Percentiles rank a stretch among this genome's conserved stretches.
Evolutionary conservation across 805 yeast genomes (phyloP).

Genomic region (Myxozyma neglecta): DNA sequence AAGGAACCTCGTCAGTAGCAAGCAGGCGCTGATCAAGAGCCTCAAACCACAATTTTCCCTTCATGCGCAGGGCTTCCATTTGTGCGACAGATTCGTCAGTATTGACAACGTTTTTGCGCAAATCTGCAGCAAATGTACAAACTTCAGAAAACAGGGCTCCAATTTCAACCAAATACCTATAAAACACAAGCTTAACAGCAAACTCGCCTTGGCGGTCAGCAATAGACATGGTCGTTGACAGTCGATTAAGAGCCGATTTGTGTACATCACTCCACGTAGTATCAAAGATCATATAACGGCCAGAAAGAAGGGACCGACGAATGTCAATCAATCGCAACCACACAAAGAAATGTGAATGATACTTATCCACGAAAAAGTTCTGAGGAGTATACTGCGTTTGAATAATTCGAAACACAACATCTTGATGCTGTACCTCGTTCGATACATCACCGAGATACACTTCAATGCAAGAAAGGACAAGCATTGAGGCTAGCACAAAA

Average conservation of each 20-base stretch:
- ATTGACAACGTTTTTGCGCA: slow-evolving; percentile 4
- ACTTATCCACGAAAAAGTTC: slow-evolving; percentile 13
- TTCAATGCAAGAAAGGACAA: slow-evolving; percentile 23
- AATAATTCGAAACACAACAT: slow-evolving; percentile 20
- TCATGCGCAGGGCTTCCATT: slow-evolving; percentile 18
- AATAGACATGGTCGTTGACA: not conserved
- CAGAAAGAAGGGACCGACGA: slow-evolving; percentile 21
- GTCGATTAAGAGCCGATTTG: slow-evolving; percentile 2
- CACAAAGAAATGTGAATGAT: slow-evolving; percentile 15
- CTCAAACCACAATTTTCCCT: slow-evolving; percentile 19
- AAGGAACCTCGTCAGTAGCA: slow-evolving; percentile 13
- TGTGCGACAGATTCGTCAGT: slow-evolving; percentile 1
- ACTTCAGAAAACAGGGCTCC: slow-evolving; percentile 17
- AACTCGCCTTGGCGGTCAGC: not conserved
- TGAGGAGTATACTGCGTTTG: slow-evolving; percentile 9
- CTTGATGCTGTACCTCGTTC: slow-evolving; percentile 27
- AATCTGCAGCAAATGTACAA: slow-evolving; percentile 14
- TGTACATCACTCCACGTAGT: slow-evolving; percentile 10
- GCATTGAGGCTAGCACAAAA: slow-evolving; percentile 13
- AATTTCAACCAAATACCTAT: slow-evolving; percentile 1
- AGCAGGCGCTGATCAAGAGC: slow-evolving; percentile 17
- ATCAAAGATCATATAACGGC: slow-evolving; percentile 11
- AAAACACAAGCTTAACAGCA: not conserved
- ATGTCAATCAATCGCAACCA: slow-evolving; percentile 25
- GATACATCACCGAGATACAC: slow-evolving; percentile 29